phyloP scores from a whole-genome alignment of 208 protist species.

The Wallacemonas sp. region DNA sequence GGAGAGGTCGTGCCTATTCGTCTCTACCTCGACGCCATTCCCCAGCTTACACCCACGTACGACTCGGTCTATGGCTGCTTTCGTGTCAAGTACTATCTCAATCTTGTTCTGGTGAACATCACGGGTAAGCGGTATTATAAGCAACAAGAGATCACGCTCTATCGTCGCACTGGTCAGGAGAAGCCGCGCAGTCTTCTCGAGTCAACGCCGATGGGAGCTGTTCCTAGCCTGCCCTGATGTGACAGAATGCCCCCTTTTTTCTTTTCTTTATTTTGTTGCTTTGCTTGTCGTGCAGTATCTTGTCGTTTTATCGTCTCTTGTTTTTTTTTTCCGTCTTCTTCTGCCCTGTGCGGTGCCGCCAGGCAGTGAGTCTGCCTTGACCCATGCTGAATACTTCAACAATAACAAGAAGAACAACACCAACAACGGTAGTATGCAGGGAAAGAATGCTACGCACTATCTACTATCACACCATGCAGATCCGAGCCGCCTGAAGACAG shows the following conservation, averaged over 20 bases:
- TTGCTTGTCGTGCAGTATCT: conserved; percentile 6
- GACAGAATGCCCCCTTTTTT: not conserved
- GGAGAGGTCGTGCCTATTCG: conserved; percentile 92
- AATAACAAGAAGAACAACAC: no score
- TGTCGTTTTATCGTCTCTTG: not conserved
- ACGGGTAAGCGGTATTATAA: conserved; percentile 89
- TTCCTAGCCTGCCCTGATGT: not conserved
- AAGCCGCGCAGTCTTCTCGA: not conserved
- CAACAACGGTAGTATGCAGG: no score
- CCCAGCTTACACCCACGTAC: conserved; percentile 85
- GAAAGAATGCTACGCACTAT: no score
- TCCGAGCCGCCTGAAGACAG: no score
- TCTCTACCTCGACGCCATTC: conserved; percentile 76
- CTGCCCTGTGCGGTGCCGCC: no score
- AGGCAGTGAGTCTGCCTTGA: no score
- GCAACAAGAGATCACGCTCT: conserved; percentile 87
- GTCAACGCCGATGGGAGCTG: not conserved
- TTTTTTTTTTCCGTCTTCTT: not conserved
- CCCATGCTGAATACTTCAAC: no score
- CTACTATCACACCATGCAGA: no score
- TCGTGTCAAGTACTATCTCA: conserved; percentile 86
- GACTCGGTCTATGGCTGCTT: conserved; percentile 59
- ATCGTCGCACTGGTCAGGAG: conserved; percentile 72
- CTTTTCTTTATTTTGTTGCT: conserved; percentile 20
- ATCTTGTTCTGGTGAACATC: conserved; percentile 77